Evolutionary conservation across 2,329 filamentous ascomycete genomes (phyloP).

Genomic region (Dactylellina haptotyla): DNA sequence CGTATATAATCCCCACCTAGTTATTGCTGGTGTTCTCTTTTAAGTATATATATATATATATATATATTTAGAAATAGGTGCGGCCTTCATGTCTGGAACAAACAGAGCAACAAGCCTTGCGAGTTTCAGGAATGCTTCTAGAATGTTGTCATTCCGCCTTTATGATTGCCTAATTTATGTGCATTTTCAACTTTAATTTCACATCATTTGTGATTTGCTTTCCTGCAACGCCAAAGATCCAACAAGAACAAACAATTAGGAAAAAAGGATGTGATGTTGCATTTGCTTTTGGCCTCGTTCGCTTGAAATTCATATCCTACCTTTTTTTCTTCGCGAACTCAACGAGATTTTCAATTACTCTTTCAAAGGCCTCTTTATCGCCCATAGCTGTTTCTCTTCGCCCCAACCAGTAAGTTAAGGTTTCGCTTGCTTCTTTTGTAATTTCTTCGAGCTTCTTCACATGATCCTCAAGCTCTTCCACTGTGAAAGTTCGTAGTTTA

Average conservation of each 20-base stretch:
- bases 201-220: too few species aligned
- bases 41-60: neutral
- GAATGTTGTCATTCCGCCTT: too few species aligned
- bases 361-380: slow-evolving; percentile 59
- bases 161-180: too few species aligned
- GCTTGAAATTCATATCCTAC: neutral
- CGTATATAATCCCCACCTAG: too few species aligned
- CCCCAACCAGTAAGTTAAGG: slow-evolving; percentile 57
- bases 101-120: neutral
- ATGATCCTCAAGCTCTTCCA: slow-evolving; percentile 56
- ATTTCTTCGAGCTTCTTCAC: slow-evolving; percentile 57
- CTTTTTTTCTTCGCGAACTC: slow-evolving; percentile 57
- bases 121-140: too few species aligned
- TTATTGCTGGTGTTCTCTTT: too few species aligned
- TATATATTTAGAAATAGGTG: neutral
- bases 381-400: slow-evolving; percentile 57
- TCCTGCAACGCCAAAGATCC: slow-evolving; percentile 43
- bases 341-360: slow-evolving; percentile 59
- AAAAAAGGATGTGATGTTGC: neutral
- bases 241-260: slow-evolving; percentile 13
- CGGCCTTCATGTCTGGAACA: neutral
- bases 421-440: slow-evolving; percentile 56
- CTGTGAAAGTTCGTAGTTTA: slow-evolving; percentile 55
- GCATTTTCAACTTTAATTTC: slow-evolving; percentile 5
- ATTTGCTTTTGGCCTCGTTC: neutral